Evolutionary conservation across 2,329 filamentous ascomycete genomes (phyloP).

Genomic region (Myriosclerotinia curreyana): DNA sequence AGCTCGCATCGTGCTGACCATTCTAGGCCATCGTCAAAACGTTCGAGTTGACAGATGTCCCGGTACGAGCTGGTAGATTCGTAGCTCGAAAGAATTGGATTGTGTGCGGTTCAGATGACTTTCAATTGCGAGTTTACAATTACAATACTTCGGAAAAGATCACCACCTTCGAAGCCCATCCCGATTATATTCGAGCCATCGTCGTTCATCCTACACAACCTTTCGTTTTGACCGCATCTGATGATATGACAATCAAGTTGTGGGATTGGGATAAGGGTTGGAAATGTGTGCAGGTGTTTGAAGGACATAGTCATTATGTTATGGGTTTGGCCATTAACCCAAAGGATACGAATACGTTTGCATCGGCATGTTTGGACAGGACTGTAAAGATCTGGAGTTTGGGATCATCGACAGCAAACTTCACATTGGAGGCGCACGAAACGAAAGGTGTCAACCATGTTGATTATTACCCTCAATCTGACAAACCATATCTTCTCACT

Average conservation of each 20-base stretch:
- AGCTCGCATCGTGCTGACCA: slow-evolving; percentile 23
- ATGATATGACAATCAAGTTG: slow-evolving; percentile 98
- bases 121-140: slow-evolving; percentile 86
- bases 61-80: slow-evolving; percentile 93
- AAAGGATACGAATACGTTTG: slow-evolving; percentile 91
- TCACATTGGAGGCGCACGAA: slow-evolving; percentile 94
- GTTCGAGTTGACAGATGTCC: slow-evolving; percentile 97
- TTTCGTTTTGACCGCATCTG: slow-evolving; percentile 91
- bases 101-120: slow-evolving; percentile 91
- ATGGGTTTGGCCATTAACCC: slow-evolving; percentile 98
- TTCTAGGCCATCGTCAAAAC: slow-evolving; percentile 85
- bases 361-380: slow-evolving; percentile 90
- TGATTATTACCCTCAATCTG: slow-evolving; percentile 76
- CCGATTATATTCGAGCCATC: slow-evolving; percentile 97
- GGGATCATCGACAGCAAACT: slow-evolving; percentile 90
- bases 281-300: slow-evolving; percentile 94
- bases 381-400: slow-evolving; percentile 98
- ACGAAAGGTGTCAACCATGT: slow-evolving; percentile 98
- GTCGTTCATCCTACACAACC: slow-evolving; percentile 93
- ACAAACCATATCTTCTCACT: slow-evolving; percentile 85
- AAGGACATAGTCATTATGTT: slow-evolving; percentile 94
- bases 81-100: slow-evolving; percentile 99
- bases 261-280: slow-evolving; percentile 99
- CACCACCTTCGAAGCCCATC: slow-evolving; percentile 93
- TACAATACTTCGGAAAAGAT: slow-evolving; percentile 99